Percentiles rank a stretch among this genome's conserved stretches.
phyloP scores from a whole-genome alignment of 2,329 filamentous ascomycete genomes.

The Fusarium sp. region DNA sequence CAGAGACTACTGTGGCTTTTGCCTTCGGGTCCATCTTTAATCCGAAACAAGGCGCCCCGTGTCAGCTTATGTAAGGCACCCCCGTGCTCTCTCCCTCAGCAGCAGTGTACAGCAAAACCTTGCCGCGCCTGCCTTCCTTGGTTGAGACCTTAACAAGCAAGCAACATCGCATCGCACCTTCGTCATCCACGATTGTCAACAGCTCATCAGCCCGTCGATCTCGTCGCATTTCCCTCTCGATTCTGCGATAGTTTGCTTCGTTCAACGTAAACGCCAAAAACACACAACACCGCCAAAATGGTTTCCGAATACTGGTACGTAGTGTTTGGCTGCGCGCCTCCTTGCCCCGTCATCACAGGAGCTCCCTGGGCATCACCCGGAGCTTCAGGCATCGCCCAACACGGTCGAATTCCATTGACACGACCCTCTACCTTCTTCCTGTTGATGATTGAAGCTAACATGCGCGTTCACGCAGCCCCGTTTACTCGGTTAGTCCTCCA shows the following conservation, averaged over 20 bases:
- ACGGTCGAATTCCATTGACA: conserved; percentile 19
- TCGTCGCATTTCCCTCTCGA: conserved; percentile 30
- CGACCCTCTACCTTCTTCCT: conserved; percentile 1
- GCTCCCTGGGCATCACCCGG: conserved; percentile 46
- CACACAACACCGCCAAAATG: conserved; percentile 69
- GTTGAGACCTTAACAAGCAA: conserved; percentile 54
- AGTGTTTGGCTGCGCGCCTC: conserved; percentile 46
- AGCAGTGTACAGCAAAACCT: conserved; percentile 55
- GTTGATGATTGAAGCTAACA: conserved; percentile 58
- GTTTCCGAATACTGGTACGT: conserved; percentile 85
- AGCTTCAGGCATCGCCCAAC: conserved; percentile 46
- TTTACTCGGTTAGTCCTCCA: conserved; percentile 91
- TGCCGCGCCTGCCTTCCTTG: conserved; percentile 53
- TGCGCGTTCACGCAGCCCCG: conserved; percentile 74
- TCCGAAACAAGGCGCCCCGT: conserved; percentile 34
- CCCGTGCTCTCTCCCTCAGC: conserved; percentile 40
- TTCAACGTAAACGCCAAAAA: conserved; percentile 24
- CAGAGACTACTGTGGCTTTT: neutral
- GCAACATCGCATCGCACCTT: conserved; percentile 39
- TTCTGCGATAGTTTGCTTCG: conserved; percentile 27
- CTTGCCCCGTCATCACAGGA: conserved; percentile 48
- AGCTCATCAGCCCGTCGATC: conserved; percentile 26
- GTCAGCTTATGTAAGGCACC: conserved; percentile 49
- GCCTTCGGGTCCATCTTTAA: conserved; percentile 26
- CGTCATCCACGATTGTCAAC: conserved; percentile 42